Percentiles rank a stretch among this genome's conserved stretches.
Evolutionary conservation across 73 alveolate genomes (phyloP).

Genomic region (Paramecium primaurelia): DNA sequence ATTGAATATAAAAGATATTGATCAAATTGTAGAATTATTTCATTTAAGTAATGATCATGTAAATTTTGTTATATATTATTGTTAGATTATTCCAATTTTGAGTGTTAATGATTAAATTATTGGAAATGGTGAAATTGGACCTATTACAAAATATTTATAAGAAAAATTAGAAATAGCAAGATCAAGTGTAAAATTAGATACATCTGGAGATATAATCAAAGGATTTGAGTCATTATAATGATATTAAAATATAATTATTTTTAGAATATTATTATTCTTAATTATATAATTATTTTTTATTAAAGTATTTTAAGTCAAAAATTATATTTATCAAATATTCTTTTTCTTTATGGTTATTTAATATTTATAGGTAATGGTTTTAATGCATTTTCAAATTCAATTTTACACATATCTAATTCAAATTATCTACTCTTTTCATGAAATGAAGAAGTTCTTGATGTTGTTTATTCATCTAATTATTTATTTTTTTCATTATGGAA

Average conservation of each 20-base stretch:
- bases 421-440: background rate
- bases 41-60: slow-evolving; percentile 40
- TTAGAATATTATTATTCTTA: too few relatives aligned
- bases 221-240: background rate
- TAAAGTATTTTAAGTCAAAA: background rate
- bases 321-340: background rate
- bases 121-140: slow-evolving; percentile 8
- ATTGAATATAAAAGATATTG: background rate
- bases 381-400: background rate
- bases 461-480: background rate
- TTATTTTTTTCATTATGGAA: background rate
- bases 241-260: background rate
- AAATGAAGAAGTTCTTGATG: background rate
- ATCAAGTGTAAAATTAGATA: background rate
- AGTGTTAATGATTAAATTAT: background rate
- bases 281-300: background rate
- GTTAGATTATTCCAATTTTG: slow-evolving; percentile 19
- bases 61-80: background rate
- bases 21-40: background rate
- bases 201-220: background rate
- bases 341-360: background rate
- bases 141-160: background rate
- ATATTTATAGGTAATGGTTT: background rate
- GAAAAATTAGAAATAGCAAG: slow-evolving; percentile 25
- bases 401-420: background rate